Conservation (phyloP, 495 filamentous ascomycete genomes). For the Penicillium mononematosum region DNA sequence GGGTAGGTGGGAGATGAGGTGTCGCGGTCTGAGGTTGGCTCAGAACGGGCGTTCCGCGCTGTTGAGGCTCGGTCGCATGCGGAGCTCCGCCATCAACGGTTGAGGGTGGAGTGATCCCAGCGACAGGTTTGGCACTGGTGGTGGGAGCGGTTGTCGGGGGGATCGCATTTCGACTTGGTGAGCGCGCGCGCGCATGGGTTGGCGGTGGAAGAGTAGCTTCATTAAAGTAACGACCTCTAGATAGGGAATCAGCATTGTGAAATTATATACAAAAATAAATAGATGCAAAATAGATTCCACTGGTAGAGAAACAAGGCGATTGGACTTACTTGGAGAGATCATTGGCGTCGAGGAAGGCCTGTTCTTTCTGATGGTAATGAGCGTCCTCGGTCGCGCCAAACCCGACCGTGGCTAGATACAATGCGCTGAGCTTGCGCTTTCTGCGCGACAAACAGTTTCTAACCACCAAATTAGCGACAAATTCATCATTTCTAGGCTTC, state of each 20-base stretch:
- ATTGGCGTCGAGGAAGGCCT: slow-evolving; percentile 67
- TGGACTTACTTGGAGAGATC: slow-evolving; percentile 73
- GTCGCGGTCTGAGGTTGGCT: slow-evolving; percentile 5
- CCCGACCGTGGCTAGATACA: slow-evolving; percentile 61
- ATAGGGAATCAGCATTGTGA: slow-evolving; percentile 31
- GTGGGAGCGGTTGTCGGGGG: slow-evolving; percentile 20
- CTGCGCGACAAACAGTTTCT: slow-evolving; percentile 75
- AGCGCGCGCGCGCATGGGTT: slow-evolving; percentile 39
- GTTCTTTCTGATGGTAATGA: slow-evolving; percentile 51
- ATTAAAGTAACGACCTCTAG: slow-evolving; percentile 70
- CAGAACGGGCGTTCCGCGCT: slow-evolving; percentile 17
- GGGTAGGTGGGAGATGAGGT: slow-evolving; percentile 12
- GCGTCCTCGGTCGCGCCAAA: slow-evolving; percentile 56
- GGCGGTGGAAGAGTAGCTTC: slow-evolving; percentile 66
- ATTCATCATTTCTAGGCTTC: slow-evolving; percentile 12
- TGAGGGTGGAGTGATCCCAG: slow-evolving; percentile 24
- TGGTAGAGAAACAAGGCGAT: slow-evolving; percentile 16
- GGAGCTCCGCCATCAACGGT: slow-evolving; percentile 22
- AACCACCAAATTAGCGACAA: slow-evolving; percentile 39
- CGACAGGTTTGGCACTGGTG: slow-evolving; percentile 19
- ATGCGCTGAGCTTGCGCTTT: slow-evolving; percentile 79
- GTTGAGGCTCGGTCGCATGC: slow-evolving; percentile 23
- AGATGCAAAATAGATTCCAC: slow-evolving; percentile 13
- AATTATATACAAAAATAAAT: slow-evolving; percentile 18
- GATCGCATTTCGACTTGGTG: slow-evolving; percentile 29